Evolutionary conservation across 805 yeast genomes (phyloP).

Genomic region (Ogataea kodamae): DNA sequence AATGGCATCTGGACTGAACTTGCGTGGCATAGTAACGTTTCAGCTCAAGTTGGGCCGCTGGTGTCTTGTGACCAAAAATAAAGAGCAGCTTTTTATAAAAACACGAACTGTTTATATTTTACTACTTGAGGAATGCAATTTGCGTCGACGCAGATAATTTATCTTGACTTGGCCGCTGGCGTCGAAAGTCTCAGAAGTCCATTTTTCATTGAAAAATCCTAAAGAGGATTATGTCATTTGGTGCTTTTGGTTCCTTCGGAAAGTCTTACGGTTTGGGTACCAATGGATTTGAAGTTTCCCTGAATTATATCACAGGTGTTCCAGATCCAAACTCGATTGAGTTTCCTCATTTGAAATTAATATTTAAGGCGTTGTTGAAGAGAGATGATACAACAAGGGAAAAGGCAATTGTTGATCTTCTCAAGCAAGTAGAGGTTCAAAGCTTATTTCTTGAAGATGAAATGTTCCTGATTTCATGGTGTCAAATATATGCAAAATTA

Average conservation of each 20-base stretch:
- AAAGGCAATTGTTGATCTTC: slow-evolving; percentile 62
- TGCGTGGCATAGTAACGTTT: slow-evolving; percentile 24
- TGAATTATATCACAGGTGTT: slow-evolving; percentile 72
- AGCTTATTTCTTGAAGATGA: slow-evolving; percentile 43
- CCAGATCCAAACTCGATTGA: slow-evolving; percentile 61
- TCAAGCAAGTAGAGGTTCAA: slow-evolving; percentile 31
- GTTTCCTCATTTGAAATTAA: slow-evolving; percentile 47
- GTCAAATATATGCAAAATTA: slow-evolving; percentile 78
- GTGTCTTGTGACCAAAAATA: slow-evolving; percentile 9
- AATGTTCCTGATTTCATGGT: slow-evolving; percentile 58
- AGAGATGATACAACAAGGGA: slow-evolving; percentile 84
- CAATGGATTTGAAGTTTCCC: slow-evolving; percentile 51
- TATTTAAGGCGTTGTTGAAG: slow-evolving; percentile 75
- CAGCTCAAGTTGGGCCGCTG: not conserved
- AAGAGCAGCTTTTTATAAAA: slow-evolving; percentile 3
- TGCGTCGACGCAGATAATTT: slow-evolving; percentile 3
- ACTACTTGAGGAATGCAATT: slow-evolving; percentile 8
- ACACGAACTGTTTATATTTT: slow-evolving; percentile 11
- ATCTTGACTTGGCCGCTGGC: slow-evolving; percentile 1
- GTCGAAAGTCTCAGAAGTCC: too few species aligned
- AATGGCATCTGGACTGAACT: slow-evolving; percentile 30
- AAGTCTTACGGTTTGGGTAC: slow-evolving; percentile 30
- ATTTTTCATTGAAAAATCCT: too few species aligned
- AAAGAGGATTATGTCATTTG: slow-evolving; percentile 22
- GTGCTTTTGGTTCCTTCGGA: slow-evolving; percentile 13